These are phyloP conservation scores for Monosporascus sp. DNA, from an alignment of 2,329 filamentous ascomycete species.

Conservation along the genomic window DNA sequence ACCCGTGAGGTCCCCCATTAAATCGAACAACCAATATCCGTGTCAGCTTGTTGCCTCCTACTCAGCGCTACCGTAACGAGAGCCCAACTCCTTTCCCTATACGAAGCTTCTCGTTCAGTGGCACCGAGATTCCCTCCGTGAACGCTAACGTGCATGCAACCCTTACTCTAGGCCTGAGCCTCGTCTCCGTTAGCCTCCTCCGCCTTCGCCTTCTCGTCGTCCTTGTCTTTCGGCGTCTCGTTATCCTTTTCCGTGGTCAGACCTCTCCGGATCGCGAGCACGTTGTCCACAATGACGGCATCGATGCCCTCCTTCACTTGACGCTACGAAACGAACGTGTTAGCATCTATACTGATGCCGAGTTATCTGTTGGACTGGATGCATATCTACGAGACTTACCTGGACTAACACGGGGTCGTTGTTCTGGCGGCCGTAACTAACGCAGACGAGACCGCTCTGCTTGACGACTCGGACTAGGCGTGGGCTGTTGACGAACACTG, in stretches of 20 bases:
- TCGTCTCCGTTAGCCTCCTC: not conserved
- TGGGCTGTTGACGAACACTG: conserved; percentile 84
- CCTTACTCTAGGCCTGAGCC: too few relatives aligned
- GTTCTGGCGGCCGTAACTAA: conserved; percentile 88
- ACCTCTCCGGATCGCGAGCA: conserved; percentile 87
- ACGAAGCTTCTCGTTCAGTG: too few relatives aligned
- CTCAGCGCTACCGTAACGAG: too few relatives aligned
- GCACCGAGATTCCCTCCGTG: too few relatives aligned
- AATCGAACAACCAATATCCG: too few relatives aligned
- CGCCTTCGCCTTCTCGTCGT: not conserved
- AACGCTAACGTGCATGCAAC: too few relatives aligned
- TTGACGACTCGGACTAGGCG: conserved; percentile 88
- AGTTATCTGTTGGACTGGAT: not conserved
- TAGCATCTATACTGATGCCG: not conserved
- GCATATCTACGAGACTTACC: conserved; percentile 45
- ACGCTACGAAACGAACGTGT: conserved; percentile 42
- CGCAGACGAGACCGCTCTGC: conserved; percentile 87
- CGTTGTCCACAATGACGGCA: conserved; percentile 93
- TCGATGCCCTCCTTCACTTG: conserved; percentile 96
- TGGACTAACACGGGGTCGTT: conserved; percentile 83
- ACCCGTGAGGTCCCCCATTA: too few relatives aligned
- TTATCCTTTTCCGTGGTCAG: conserved; percentile 51
- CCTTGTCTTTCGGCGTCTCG: conserved; percentile 7
- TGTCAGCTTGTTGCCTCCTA: too few relatives aligned
- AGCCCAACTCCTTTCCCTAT: too few relatives aligned